A percentile compares a stretch with the other conserved stretches of the same genome.
phyloP scores from a whole-genome alignment of 441 rosid genomes.

The Biscutella laevigata region DNA sequence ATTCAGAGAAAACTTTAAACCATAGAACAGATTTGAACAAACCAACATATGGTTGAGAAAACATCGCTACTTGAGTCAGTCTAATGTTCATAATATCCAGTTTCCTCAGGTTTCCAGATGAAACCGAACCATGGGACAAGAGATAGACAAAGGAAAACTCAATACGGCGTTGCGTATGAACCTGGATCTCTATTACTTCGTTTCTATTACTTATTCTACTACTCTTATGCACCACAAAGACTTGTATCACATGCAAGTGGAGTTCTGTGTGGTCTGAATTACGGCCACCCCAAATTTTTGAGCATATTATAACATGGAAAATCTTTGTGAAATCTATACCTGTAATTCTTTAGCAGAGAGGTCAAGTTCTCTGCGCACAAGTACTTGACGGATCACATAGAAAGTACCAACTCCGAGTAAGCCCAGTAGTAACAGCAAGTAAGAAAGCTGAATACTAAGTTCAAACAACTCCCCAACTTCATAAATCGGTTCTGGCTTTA shows the following conservation, averaged over 20 bases:
- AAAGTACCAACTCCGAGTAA: slow-evolving; percentile 86
- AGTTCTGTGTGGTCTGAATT: no score
- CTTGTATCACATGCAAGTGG: neutral
- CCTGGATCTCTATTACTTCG: no score
- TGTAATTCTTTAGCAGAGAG: slow-evolving; percentile 95
- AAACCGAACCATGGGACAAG: neutral
- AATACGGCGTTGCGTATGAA: neutral
- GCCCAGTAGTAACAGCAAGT: slow-evolving; percentile 64
- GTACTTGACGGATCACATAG: slow-evolving; percentile 91
- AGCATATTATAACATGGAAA: no score
- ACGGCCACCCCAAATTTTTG: no score
- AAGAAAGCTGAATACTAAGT: slow-evolving; percentile 82
- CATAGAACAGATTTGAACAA: neutral
- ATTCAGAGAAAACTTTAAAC: neutral
- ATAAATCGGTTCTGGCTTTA: slow-evolving; percentile 39
- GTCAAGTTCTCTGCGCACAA: slow-evolving; percentile 92
- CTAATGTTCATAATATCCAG: neutral
- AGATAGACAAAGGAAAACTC: neutral
- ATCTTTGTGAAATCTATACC: slow-evolving; percentile 33
- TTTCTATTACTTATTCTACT: neutral
- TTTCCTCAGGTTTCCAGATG: neutral
- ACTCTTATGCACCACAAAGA: slow-evolving; percentile 1
- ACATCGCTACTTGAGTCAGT: neutral
- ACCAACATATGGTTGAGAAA: neutral
- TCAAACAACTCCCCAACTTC: slow-evolving; percentile 79